Percentiles rank a stretch among this genome's conserved stretches.
Conservation (phyloP, 163 green algal species). For the Scenedesmus sp. region DNA sequence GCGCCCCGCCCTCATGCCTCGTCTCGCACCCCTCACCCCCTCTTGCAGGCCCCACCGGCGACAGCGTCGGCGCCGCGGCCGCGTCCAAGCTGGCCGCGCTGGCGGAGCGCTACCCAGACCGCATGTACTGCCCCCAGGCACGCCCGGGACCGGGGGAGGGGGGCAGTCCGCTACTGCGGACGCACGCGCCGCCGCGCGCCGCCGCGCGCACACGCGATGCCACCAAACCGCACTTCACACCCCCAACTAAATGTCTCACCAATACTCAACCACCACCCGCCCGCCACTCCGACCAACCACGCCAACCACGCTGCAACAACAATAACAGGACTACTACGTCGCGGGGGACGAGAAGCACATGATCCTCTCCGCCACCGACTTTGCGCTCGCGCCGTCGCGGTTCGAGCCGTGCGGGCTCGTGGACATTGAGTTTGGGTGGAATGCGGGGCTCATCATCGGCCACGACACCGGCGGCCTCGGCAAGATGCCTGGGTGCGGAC, state of each 20-base stretch:
- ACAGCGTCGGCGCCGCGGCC: background rate
- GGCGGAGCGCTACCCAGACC: background rate
- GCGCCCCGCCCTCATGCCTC: no score
- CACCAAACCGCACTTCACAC: slow-evolving; percentile 44
- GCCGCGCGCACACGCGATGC: slow-evolving; percentile 36
- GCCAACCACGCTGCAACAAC: no score
- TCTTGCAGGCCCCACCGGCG: slow-evolving; percentile 3
- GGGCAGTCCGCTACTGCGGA: no score
- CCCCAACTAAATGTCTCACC: no score
- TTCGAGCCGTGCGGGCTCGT: slow-evolving; percentile 63
- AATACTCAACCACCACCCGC: no score
- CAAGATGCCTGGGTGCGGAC: slow-evolving; percentile 31
- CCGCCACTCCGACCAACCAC: no score
- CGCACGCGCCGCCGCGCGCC: no score
- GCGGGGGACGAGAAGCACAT: slow-evolving; percentile 48
- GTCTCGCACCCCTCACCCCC: no score
- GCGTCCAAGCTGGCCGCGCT: background rate
- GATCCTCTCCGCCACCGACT: slow-evolving; percentile 54
- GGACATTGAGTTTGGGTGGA: slow-evolving; percentile 62
- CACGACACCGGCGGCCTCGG: slow-evolving; percentile 26
- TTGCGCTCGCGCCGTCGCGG: slow-evolving; percentile 55
- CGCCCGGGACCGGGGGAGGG: no score
- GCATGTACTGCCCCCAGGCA: slow-evolving; percentile 20
- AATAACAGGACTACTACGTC: slow-evolving; percentile 45
- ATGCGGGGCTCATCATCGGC: slow-evolving; percentile 15